A percentile compares a stretch with the other conserved stretches of the same genome.
Conservation (phyloP, 192 early-diverging fungal species). For the Podochytrium sp. region DNA sequence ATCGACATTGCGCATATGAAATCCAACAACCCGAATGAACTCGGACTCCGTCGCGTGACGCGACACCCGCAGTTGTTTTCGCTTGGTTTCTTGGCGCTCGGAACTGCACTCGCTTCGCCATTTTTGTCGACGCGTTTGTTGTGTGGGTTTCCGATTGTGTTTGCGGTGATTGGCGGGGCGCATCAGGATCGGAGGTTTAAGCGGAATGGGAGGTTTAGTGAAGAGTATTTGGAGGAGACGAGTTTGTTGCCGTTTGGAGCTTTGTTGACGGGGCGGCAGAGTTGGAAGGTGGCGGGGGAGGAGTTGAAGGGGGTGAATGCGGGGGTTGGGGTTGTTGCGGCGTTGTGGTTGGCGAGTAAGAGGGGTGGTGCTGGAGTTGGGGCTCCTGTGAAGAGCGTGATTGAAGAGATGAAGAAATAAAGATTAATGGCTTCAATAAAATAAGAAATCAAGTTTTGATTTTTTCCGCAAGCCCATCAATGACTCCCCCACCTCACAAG, state of each 20-base stretch:
- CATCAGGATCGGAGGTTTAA: conserved; percentile 39
- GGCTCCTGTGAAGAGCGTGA: too few relatives aligned
- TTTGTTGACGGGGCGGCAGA: conserved; percentile 31
- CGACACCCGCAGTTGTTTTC: conserved; percentile 37
- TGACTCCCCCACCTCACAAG: too few relatives aligned
- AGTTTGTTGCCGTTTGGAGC: conserved; percentile 39
- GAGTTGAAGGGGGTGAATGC: conserved; percentile 42
- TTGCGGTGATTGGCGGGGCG: conserved; percentile 43
- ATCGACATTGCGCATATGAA: conserved; percentile 18
- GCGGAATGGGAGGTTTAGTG: conserved; percentile 6
- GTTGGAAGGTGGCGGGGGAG: conserved; percentile 16
- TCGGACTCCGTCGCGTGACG: conserved; percentile 36
- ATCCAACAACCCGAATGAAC: conserved; percentile 9
- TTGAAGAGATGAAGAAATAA: too few relatives aligned
- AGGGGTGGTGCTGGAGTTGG: too few relatives aligned
- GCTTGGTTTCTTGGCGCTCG: conserved; percentile 28
- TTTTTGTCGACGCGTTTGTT: conserved; percentile 25
- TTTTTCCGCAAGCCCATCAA: too few relatives aligned
- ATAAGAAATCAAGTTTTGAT: too few relatives aligned
- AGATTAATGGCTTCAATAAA: too few relatives aligned
- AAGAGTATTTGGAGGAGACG: conserved; percentile 16
- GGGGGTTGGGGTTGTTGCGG: conserved; percentile 24
- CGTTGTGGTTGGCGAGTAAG: not conserved
- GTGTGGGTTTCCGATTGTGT: conserved; percentile 38
- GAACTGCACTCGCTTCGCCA: conserved; percentile 31